Conservation (phyloP, 108 stramenopile species). For the Stephanodiscus minutulus region DNA sequence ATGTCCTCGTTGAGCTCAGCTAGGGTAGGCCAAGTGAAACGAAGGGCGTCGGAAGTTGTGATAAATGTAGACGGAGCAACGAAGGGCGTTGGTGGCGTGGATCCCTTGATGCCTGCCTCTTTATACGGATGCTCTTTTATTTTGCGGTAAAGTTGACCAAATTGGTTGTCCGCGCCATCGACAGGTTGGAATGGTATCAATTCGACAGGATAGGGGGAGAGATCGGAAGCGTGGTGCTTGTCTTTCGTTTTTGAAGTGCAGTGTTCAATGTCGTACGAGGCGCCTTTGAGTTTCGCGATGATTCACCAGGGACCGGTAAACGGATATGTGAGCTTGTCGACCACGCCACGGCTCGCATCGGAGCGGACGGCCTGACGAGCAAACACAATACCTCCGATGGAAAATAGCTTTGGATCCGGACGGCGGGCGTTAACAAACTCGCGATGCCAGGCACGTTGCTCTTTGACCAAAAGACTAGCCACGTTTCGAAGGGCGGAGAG, state of each 20-base stretch:
- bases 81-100: not conserved
- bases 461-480: not conserved
- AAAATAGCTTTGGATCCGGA: not conserved
- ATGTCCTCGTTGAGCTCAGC: not conserved
- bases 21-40: not conserved
- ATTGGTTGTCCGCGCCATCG: slow-evolving; percentile 1
- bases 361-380: not conserved
- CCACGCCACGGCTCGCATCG: not conserved
- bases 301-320: not conserved
- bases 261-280: slow-evolving; percentile 4
- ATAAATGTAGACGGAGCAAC: not conserved
- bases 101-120: not conserved
- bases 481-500: not conserved
- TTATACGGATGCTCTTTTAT: not conserved
- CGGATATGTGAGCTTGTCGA: not conserved
- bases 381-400: not conserved
- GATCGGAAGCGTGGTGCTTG: not conserved
- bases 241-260: not conserved
- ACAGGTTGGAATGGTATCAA: not conserved
- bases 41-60: not conserved
- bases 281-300: not conserved
- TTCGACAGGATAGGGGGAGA: not conserved
- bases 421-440: slow-evolving; percentile 1
- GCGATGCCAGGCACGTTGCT: not conserved
- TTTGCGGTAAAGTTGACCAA: not conserved